A percentile compares a stretch with the other conserved stretches of the same genome.
phyloP scores from a whole-genome alignment of 108 stramenopile genomes.

The Cyclotella sp. region DNA sequence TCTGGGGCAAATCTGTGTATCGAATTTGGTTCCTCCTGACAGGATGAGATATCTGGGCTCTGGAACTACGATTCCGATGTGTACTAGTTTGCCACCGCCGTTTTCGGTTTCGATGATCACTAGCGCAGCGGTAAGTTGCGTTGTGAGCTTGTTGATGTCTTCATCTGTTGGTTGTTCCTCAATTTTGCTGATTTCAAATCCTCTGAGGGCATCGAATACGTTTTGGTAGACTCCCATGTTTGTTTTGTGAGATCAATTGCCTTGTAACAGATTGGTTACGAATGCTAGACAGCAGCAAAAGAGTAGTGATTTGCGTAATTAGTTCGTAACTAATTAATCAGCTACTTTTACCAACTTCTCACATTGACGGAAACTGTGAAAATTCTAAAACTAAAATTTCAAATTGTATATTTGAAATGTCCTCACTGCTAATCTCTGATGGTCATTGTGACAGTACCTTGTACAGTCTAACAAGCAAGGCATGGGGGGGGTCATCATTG shows the following conservation, averaged over 20 bases:
- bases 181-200: conserved; percentile 17
- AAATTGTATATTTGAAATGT: too few species aligned
- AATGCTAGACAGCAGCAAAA: neutral
- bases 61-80: conserved; percentile 18
- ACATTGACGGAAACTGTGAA: too few species aligned
- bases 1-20: neutral
- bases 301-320: too few species aligned
- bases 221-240: neutral
- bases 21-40: neutral
- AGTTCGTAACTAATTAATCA: too few species aligned
- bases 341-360: too few species aligned
- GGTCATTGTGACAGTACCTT: too few species aligned
- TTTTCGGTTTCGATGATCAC: conserved; percentile 1
- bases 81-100: conserved; percentile 13
- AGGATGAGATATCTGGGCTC: conserved; percentile 6
- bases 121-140: conserved; percentile 7
- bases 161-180: conserved; percentile 22
- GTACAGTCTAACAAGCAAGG: too few species aligned
- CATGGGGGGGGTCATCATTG: too few species aligned
- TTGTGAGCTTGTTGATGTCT: conserved; percentile 18
- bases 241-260: too few species aligned
- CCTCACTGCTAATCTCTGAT: too few species aligned
- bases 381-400: too few species aligned
- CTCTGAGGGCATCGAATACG: neutral
- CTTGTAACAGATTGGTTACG: too few species aligned